Conservation (phyloP, 305 asterid species). For the Plantago coronopus region DNA sequence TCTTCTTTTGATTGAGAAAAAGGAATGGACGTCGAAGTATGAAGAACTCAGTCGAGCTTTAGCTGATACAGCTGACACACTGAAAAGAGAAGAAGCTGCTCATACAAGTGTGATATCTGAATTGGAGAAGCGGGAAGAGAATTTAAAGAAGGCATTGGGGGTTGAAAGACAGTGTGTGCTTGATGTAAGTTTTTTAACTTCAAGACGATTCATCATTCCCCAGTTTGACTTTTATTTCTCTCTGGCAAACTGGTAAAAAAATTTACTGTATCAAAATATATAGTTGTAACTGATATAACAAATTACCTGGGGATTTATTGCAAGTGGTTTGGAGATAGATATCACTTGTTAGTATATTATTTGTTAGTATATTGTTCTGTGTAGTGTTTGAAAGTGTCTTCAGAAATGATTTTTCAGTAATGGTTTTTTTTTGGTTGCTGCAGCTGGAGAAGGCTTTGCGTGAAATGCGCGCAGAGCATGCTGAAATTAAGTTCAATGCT, state of each 20-base stretch:
- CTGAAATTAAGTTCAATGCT: slow-evolving; percentile 84
- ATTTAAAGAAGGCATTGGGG: slow-evolving; percentile 85
- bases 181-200: slow-evolving; percentile 56
- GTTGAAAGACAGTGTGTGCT: slow-evolving; percentile 83
- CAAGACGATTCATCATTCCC: neutral
- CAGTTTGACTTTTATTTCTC: slow-evolving; percentile 11
- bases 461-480: slow-evolving; percentile 87
- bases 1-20: slow-evolving; percentile 64
- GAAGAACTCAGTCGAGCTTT: slow-evolving; percentile 64
- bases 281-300: too few species aligned
- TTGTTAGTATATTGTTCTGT: too few species aligned
- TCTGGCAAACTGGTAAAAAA: neutral
- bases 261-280: too few species aligned
- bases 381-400: too few species aligned
- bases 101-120: slow-evolving; percentile 67
- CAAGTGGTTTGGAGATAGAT: too few species aligned
- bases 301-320: too few species aligned
- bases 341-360: too few species aligned
- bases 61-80: slow-evolving; percentile 50
- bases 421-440: slow-evolving; percentile 29
- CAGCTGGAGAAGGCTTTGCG: slow-evolving; percentile 94
- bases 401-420: too few species aligned
- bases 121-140: slow-evolving; percentile 89
- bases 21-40: slow-evolving; percentile 67
- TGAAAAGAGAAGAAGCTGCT: slow-evolving; percentile 65